Base-by-base conservation (phyloP, 2,329 filamentous ascomycete genomes). In the Peltaster fructicola region DNA sequence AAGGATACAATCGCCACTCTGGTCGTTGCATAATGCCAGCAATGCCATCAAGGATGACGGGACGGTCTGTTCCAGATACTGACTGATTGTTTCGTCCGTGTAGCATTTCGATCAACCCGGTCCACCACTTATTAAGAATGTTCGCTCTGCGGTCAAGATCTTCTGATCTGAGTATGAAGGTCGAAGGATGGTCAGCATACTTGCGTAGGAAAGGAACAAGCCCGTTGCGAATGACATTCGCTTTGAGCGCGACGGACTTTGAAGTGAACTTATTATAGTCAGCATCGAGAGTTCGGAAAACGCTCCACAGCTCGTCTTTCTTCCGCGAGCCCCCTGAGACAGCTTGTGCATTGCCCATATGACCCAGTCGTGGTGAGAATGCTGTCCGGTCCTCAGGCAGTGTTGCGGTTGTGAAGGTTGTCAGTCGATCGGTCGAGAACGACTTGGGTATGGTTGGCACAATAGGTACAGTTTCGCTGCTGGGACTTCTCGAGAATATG, bases 41-140 rank as follows among this genome's bases (percentile, higher is more conserved):
- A 12, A 78, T 64, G 4, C 71, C 76, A 43, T 92, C 82, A 15
- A 91, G 63, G 20, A 91, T 68, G 3, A 71, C 65, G 1, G 81
- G 79, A 15, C 81, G 64, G 42, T 92, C 84, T n/a, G 80, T 73
- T 7, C 79, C 79, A 2, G 80, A 72, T 8, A 92, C 72, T 3
- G 76, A 73, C 40, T 81, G 75, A 28, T 73, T 73, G 44, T 73
- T 68, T 32, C 67, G 65, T 15, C 75, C 76, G 36, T 82, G 73
- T 13, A 92, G 64, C 58, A 91, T 70, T 31, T 88, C 81, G 28
- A 92, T 54, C 18, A 92, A 57, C 2, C 68, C 73, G 20, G 63
- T 73, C 84, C 84, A 93, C 84, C 84, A 93, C 44, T 79, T 84
- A 47, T 88, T 80, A 30, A 92, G 54, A 23, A 90, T 79, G 21